Conservation (phyloP, 1,284 basidiomycete species). For the Fistulina hepatica region DNA sequence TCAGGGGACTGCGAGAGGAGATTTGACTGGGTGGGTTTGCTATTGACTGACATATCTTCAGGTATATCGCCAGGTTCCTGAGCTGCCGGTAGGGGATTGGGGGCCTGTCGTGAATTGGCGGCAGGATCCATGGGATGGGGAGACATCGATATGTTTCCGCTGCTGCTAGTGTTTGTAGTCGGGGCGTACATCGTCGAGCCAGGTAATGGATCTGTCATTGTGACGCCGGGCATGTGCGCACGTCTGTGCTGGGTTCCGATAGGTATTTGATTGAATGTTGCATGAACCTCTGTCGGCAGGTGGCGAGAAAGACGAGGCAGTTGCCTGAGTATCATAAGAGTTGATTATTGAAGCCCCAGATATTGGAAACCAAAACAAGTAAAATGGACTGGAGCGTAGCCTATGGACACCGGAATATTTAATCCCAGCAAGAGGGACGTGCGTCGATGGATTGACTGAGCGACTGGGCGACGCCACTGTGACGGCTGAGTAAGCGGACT, state of each 20-base stretch:
- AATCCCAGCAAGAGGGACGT: no score
- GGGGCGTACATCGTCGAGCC: background rate
- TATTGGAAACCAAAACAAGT: no score
- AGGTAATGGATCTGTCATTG: slow-evolving; percentile 3
- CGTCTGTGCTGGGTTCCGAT: slow-evolving; percentile 13
- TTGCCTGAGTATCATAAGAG: no score
- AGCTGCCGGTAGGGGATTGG: background rate
- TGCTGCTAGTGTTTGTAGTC: slow-evolving; percentile 3
- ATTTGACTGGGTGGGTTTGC: slow-evolving; percentile 6
- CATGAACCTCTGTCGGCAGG: slow-evolving; percentile 12
- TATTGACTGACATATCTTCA: background rate
- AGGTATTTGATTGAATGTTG: slow-evolving; percentile 10
- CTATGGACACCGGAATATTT: no score
- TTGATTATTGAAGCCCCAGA: no score
- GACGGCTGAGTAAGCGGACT: no score
- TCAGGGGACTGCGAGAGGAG: slow-evolving; percentile 8
- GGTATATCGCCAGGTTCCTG: background rate
- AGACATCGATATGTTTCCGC: slow-evolving; percentile 10
- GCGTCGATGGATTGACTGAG: no score
- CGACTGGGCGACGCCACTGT: no score
- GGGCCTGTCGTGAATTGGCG: background rate
- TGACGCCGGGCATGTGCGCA: slow-evolving; percentile 18
- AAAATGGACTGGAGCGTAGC: no score
- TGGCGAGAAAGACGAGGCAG: slow-evolving; percentile 19
- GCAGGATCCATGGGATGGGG: background rate